These are phyloP conservation scores for Calophaca sinica DNA, from an alignment of 306 rosid species.

Conservation along the genomic window DNA sequence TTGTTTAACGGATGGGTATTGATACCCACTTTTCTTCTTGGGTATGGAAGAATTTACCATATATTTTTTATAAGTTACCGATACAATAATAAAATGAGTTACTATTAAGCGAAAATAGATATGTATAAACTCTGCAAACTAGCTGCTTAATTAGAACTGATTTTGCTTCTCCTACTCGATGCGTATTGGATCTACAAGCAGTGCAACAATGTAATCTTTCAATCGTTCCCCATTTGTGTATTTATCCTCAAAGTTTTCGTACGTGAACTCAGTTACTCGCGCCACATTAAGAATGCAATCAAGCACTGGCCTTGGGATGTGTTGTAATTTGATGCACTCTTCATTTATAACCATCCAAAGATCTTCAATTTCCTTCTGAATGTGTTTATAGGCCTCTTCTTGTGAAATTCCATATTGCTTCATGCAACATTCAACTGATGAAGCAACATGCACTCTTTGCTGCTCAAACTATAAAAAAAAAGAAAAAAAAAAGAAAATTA, in stretches of 20 bases:
- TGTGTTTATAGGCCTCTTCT: slow-evolving; percentile 30
- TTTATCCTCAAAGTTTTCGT: slow-evolving; percentile 38
- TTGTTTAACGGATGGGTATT: too few relatives aligned
- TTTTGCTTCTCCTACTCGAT: slow-evolving; percentile 3
- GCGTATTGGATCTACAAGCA: slow-evolving; percentile 41
- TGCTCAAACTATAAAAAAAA: slow-evolving; percentile 39
- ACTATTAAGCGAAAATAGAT: neutral
- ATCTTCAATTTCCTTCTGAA: slow-evolving; percentile 27
- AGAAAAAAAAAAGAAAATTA: too few relatives aligned
- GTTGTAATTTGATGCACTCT: slow-evolving; percentile 36
- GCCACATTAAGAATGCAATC: slow-evolving; percentile 50
- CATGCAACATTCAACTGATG: slow-evolving; percentile 55
- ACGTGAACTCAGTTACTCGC: slow-evolving; percentile 41
- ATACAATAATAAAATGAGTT: neutral
- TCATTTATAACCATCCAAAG: slow-evolving; percentile 60
- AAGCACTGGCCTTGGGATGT: slow-evolving; percentile 47
- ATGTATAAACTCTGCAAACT: neutral
- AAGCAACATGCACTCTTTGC: slow-evolving; percentile 43
- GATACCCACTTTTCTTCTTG: too few relatives aligned
- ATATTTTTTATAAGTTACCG: neutral
- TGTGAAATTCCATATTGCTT: slow-evolving; percentile 43
- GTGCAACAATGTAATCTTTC: slow-evolving; percentile 28
- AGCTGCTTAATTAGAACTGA: neutral
- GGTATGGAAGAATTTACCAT: too few relatives aligned
- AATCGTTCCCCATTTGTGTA: slow-evolving; percentile 34